These are phyloP conservation scores for Clavariopsis aquatica DNA, from an alignment of 495 filamentous ascomycete species.

Conservation along the genomic window DNA sequence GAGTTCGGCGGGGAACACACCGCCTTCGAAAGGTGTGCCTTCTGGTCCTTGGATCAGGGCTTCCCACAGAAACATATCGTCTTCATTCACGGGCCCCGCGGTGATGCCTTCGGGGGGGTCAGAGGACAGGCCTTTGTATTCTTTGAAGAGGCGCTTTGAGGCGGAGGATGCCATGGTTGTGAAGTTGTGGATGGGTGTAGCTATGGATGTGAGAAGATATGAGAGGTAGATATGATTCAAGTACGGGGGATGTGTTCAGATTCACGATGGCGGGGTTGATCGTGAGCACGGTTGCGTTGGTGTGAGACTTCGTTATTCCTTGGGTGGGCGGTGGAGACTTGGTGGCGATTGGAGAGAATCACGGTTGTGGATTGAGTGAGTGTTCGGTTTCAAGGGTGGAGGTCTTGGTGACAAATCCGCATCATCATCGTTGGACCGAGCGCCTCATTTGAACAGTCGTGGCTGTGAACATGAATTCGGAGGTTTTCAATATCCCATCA, in stretches of 20 bases:
- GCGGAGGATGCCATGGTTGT: constrained; percentile 66
- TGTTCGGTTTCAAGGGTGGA: background rate
- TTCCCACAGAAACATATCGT: constrained; percentile 97
- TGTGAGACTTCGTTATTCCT: too few relatives aligned
- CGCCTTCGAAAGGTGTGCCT: constrained; percentile 93
- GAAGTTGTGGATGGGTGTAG: background rate
- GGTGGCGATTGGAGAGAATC: background rate
- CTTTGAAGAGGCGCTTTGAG: constrained; percentile 92
- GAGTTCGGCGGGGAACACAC: constrained; percentile 89
- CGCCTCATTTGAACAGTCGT: background rate
- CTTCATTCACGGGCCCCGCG: constrained; percentile 88
- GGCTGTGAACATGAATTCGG: too few relatives aligned
- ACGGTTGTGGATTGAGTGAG: background rate
- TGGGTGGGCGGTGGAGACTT: too few relatives aligned
- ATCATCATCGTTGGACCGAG: background rate
- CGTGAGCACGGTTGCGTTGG: too few relatives aligned
- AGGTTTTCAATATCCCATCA: too few relatives aligned
- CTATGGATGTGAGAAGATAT: background rate
- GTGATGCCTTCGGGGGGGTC: constrained; percentile 92
- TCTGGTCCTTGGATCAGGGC: constrained; percentile 93
- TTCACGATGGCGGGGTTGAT: background rate
- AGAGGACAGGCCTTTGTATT: constrained; percentile 85
- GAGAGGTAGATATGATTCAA: too few relatives aligned
- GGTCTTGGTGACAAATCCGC: background rate
- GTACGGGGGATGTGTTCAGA: constrained; percentile 4